Evolutionary conservation across 176 grass and related monocot genomes (phyloP).

Genomic region (Paspalum vaginatum): DNA sequence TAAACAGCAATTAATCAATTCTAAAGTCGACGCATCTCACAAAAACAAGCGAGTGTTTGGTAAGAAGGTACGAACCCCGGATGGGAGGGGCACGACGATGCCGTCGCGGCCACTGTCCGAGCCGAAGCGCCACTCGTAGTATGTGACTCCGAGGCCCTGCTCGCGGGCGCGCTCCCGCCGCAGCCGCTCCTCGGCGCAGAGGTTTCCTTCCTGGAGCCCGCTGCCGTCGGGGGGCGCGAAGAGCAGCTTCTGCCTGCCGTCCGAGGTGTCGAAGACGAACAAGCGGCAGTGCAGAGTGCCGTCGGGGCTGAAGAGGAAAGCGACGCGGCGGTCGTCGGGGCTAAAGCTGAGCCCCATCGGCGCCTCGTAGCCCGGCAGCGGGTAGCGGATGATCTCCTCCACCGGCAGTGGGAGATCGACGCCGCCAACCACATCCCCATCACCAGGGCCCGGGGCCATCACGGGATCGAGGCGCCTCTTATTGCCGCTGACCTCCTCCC

Average conservation of each 20-base stretch:
- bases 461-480: slow-evolving; percentile 45
- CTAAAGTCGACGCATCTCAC: neutral
- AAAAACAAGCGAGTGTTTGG: neutral
- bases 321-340: slow-evolving; percentile 77
- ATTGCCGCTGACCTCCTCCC: slow-evolving; percentile 44
- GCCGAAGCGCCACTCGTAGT: slow-evolving; percentile 78
- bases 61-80: slow-evolving; percentile 62
- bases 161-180: slow-evolving; percentile 86
- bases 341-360: slow-evolving; percentile 84
- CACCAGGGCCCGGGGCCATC: slow-evolving; percentile 38
- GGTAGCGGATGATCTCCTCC: slow-evolving; percentile 88
- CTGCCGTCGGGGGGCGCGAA: slow-evolving; percentile 80
- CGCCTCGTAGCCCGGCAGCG: slow-evolving; percentile 77
- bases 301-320: slow-evolving; percentile 84
- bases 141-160: slow-evolving; percentile 83
- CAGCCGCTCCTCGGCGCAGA: slow-evolving; percentile 84
- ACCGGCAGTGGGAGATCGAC: slow-evolving; percentile 24
- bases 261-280: slow-evolving; percentile 62
- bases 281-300: slow-evolving; percentile 80
- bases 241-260: slow-evolving; percentile 65
- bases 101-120: slow-evolving; percentile 43
- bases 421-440: slow-evolving; percentile 12
- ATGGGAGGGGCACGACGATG: slow-evolving; percentile 86
- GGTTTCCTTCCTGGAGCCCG: slow-evolving; percentile 79
- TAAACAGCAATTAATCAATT: too few species aligned